Percentiles rank a stretch among this genome's conserved stretches.
phyloP scores from a whole-genome alignment of 2,329 filamentous ascomycete genomes.

The Ascochyta lentis region DNA sequence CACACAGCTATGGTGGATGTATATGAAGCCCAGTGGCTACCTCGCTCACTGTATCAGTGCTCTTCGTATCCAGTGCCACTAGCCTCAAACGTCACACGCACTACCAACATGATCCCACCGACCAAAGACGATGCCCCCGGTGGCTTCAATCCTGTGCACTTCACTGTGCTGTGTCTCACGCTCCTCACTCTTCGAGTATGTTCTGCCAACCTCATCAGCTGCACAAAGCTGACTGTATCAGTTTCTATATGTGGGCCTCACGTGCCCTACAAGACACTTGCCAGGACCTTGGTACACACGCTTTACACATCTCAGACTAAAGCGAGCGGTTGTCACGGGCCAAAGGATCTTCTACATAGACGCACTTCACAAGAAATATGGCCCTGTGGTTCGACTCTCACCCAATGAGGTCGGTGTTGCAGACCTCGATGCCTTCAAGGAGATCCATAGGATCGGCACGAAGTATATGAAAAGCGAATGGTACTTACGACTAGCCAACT shows the following conservation, averaged over 20 bases:
- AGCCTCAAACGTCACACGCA: neutral
- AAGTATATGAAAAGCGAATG: slow-evolving; percentile 39
- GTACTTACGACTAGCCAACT: slow-evolving; percentile 34
- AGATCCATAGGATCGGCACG: slow-evolving; percentile 41
- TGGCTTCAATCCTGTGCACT: slow-evolving; percentile 17
- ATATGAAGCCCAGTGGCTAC: slow-evolving; percentile 11
- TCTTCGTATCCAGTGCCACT: neutral
- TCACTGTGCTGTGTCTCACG: slow-evolving; percentile 12
- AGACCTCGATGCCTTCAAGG: slow-evolving; percentile 38
- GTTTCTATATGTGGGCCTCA: slow-evolving; percentile 31
- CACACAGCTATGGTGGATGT: neutral
- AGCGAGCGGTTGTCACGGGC: slow-evolving; percentile 47
- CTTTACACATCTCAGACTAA: slow-evolving; percentile 46
- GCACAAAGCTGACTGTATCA: slow-evolving; percentile 9
- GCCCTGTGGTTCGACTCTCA: slow-evolving; percentile 40
- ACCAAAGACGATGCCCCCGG: neutral
- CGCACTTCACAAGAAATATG: slow-evolving; percentile 44
- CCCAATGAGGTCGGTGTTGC: slow-evolving; percentile 41
- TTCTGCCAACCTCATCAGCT: neutral
- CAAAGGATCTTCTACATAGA: slow-evolving; percentile 51
- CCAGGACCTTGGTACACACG: slow-evolving; percentile 43
- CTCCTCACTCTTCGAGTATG: slow-evolving; percentile 11
- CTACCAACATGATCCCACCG: slow-evolving; percentile 3
- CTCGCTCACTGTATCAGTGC: neutral
- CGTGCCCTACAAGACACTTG: slow-evolving; percentile 36